phyloP scores from a whole-genome alignment of 768 basidiomycete genomes.

The Mrakia frigida region DNA sequence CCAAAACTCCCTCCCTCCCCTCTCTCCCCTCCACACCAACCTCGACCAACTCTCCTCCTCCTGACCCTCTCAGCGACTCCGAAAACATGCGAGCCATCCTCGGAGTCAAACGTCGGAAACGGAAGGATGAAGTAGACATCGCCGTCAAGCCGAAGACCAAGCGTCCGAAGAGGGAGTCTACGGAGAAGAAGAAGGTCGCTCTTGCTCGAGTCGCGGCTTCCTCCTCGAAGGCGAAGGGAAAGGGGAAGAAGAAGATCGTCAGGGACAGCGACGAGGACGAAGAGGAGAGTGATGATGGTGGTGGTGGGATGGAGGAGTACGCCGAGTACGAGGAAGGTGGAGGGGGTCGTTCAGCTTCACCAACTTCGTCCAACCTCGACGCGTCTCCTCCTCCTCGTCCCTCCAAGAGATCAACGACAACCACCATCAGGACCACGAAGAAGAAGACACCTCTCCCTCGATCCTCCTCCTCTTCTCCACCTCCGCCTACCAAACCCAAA shows the following conservation, averaged over 20 bases:
- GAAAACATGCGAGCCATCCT: background rate
- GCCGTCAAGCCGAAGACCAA: background rate
- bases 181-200: no score
- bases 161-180: background rate
- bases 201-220: no score
- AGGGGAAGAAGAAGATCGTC: background rate
- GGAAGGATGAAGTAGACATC: background rate
- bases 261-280: background rate
- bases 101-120: background rate
- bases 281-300: no score
- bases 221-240: no score
- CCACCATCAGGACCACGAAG: no score
- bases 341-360: background rate
- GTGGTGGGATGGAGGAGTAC: no score
- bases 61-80: constrained; percentile 4
- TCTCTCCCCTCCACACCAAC: background rate
- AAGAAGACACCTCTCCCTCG: no score
- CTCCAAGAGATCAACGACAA: no score
- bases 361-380: background rate
- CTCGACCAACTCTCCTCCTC: background rate
- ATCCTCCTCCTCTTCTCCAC: no score
- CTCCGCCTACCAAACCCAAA: no score
- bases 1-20: constrained; percentile 5
- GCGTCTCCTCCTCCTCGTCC: background rate
- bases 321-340: no score